A percentile compares a stretch with the other conserved stretches of the same genome.
Evolutionary conservation across 116 monocot species (phyloP).

Genomic region (Papilionanthe hybrid): DNA sequence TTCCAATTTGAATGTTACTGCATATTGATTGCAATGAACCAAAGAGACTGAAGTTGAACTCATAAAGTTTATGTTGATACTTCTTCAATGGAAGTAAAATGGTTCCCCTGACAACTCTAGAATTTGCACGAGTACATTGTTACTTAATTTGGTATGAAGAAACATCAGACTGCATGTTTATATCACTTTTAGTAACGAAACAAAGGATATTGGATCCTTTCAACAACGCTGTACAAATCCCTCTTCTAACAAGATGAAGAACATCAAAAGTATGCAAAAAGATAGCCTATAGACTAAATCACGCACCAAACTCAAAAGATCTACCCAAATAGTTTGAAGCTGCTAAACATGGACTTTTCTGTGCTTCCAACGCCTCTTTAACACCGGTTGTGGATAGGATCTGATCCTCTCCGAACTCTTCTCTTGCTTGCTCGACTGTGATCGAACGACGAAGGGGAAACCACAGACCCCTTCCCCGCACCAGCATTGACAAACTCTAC

Average conservation of each 20-base stretch:
- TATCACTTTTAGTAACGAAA: neutral
- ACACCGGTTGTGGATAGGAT: conserved; percentile 92
- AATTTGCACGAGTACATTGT: too few species aligned
- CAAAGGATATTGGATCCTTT: neutral
- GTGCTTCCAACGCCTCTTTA: neutral
- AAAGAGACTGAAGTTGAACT: too few species aligned
- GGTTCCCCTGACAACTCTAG: too few species aligned
- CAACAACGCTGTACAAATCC: conserved; percentile 8
- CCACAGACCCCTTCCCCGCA: conserved; percentile 16
- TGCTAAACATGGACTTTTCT: neutral
- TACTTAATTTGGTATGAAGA: too few species aligned
- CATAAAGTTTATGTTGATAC: too few species aligned
- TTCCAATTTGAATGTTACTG: too few species aligned
- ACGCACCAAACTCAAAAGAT: neutral
- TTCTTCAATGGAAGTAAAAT: too few species aligned
- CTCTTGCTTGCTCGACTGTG: conserved; percentile 58
- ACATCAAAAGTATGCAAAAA: neutral
- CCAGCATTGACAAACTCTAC: conserved; percentile 15
- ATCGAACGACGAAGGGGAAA: conserved; percentile 32
- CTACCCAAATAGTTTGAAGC: neutral
- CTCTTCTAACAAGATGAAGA: conserved; percentile 4
- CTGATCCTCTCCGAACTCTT: conserved; percentile 82
- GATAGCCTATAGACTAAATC: neutral
- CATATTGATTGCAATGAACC: too few species aligned
- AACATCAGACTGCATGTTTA: neutral